Evolutionary conservation across 2,329 filamentous ascomycete species (phyloP).

Genomic region (Colletotrichum sublineola): DNA sequence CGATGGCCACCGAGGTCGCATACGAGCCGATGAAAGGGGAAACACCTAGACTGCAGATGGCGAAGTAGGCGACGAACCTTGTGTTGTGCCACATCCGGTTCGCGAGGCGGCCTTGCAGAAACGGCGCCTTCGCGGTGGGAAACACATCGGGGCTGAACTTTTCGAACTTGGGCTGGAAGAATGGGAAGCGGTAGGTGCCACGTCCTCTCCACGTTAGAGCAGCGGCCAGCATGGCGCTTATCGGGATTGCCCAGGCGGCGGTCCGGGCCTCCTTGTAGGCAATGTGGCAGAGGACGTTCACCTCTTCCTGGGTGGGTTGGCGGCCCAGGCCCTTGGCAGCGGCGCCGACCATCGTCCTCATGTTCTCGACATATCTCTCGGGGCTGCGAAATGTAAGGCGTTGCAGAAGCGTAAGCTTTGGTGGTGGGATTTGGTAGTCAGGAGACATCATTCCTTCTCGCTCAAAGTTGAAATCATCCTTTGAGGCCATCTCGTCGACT

Average conservation of each 20-base stretch:
- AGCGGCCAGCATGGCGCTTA: slow-evolving; percentile 45
- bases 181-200: slow-evolving; percentile 56
- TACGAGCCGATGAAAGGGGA: slow-evolving; percentile 50
- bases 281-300: slow-evolving; percentile 48
- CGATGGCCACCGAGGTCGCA: slow-evolving; percentile 41
- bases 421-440: slow-evolving; percentile 11
- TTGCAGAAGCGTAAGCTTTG: slow-evolving; percentile 24
- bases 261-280: slow-evolving; percentile 50
- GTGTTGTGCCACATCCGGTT: slow-evolving; percentile 52
- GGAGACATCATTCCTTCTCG: slow-evolving; percentile 12
- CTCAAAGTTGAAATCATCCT: neutral
- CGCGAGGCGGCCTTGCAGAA: slow-evolving; percentile 48
- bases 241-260: slow-evolving; percentile 48
- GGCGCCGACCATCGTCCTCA: neutral
- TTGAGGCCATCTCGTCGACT: slow-evolving; percentile 15
- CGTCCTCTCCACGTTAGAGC: slow-evolving; percentile 48
- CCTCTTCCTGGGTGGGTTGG: slow-evolving; percentile 53
- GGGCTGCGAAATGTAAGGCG: slow-evolving; percentile 8
- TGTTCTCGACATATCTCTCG: slow-evolving; percentile 12
- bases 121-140: slow-evolving; percentile 44
- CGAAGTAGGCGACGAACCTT: slow-evolving; percentile 53
- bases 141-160: slow-evolving; percentile 51
- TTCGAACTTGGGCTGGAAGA: slow-evolving; percentile 53
- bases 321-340: slow-evolving; percentile 40
- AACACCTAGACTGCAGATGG: slow-evolving; percentile 45